Evolutionary conservation across 495 filamentous ascomycete species (phyloP).

Genomic region (Daldinia decipiens): DNA sequence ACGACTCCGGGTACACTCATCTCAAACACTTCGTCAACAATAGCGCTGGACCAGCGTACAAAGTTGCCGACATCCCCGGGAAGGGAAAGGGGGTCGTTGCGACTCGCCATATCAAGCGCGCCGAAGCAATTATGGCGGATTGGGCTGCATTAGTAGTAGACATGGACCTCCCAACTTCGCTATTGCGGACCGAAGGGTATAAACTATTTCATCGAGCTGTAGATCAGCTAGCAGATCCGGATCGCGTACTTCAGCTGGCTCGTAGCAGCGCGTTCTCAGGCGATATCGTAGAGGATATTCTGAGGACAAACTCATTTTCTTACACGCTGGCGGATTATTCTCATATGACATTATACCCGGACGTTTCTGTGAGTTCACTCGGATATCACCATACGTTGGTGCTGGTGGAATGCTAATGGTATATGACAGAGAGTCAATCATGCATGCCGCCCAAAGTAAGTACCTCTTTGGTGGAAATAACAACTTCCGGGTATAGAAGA

Average conservation of each 20-base stretch:
- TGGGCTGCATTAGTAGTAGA: slow-evolving; percentile 52
- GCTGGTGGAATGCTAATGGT: not conserved
- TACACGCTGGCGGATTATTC: slow-evolving; percentile 44
- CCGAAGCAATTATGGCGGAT: slow-evolving; percentile 52
- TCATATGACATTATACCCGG: slow-evolving; percentile 53
- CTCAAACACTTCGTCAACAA: slow-evolving; percentile 12
- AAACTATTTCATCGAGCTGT: slow-evolving; percentile 48
- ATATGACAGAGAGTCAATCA: slow-evolving; percentile 53
- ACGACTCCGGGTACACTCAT: slow-evolving; percentile 40
- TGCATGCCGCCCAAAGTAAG: slow-evolving; percentile 55
- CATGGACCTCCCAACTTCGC: slow-evolving; percentile 46
- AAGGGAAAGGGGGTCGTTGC: slow-evolving; percentile 55
- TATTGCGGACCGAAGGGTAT: slow-evolving; percentile 47
- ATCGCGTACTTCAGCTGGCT: slow-evolving; percentile 46
- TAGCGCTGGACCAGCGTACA: slow-evolving; percentile 31
- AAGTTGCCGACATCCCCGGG: slow-evolving; percentile 49
- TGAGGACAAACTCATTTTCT: slow-evolving; percentile 55
- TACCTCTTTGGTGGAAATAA: not conserved
- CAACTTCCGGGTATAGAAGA: not conserved
- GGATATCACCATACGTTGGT: not conserved
- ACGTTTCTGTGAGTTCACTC: slow-evolving; percentile 47
- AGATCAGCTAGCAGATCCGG: slow-evolving; percentile 50
- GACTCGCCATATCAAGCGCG: slow-evolving; percentile 43
- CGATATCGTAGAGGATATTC: slow-evolving; percentile 53
- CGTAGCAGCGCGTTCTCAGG: slow-evolving; percentile 44